Conservation (phyloP, 192 early-diverging fungal species). For the Diversispora eburnea region DNA sequence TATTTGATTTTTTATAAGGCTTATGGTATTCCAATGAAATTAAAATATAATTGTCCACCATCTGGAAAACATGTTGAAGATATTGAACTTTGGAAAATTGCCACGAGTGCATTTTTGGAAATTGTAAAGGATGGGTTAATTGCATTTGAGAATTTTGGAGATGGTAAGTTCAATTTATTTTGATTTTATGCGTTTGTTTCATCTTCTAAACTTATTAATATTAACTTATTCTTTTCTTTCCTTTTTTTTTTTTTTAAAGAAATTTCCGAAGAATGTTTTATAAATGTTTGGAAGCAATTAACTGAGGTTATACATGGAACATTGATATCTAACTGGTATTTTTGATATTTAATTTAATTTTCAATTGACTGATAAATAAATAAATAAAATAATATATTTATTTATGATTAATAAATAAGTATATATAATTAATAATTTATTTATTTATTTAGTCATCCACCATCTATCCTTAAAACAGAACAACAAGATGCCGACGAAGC, state of each 20-base stretch:
- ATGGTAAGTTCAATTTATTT: conserved; percentile 26
- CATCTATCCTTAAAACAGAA: conserved; percentile 51
- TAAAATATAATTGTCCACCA: conserved; percentile 74
- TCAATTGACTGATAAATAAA: neutral
- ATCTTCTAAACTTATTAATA: neutral
- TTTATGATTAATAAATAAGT: neutral
- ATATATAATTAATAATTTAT: neutral
- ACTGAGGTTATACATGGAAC: conserved; percentile 60
- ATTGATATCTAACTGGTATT: conserved; percentile 56
- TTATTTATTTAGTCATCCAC: conserved; percentile 42
- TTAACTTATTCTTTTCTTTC: neutral
- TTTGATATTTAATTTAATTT: neutral
- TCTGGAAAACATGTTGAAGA: conserved; percentile 64
- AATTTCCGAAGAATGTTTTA: conserved; percentile 49
- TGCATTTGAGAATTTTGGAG: conserved; percentile 39
- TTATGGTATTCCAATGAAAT: conserved; percentile 67
- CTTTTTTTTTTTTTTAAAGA: conserved; percentile 34
- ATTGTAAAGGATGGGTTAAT: conserved; percentile 52
- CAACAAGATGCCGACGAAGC: conserved; percentile 63
- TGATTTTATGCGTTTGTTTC: conserved; percentile 11
- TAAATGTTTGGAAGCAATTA: conserved; percentile 49
- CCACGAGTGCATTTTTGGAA: conserved; percentile 58
- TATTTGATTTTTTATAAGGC: conserved; percentile 28
- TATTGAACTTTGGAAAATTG: conserved; percentile 69
- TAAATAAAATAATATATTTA: conserved; percentile 6